A percentile compares a stretch with the other conserved stretches of the same genome.
Evolutionary conservation across 495 filamentous ascomycete genomes (phyloP).

Genomic region (Aspergillus carlsbadensis): DNA sequence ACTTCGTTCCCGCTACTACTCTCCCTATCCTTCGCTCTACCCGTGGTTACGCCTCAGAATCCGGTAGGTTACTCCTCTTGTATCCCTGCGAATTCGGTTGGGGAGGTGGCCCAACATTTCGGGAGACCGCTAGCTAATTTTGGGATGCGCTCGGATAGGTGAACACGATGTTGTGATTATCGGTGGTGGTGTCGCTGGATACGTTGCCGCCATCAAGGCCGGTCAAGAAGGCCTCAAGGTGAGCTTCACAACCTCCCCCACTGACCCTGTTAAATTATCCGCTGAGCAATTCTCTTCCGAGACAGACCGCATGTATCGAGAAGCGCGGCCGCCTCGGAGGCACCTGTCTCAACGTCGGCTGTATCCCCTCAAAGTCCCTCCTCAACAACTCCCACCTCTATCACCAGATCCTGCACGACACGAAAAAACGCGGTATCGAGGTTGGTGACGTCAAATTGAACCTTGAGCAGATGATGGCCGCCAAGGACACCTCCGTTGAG

Average conservation of each 20-base stretch:
- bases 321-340: conserved; percentile 94
- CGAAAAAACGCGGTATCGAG: conserved; percentile 93
- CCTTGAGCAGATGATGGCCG: conserved; percentile 93
- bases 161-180: conserved; percentile 93
- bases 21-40: conserved; percentile 55
- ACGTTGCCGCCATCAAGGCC: conserved; percentile 98
- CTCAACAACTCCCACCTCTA: conserved; percentile 99
- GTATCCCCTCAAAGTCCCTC: conserved; percentile 98
- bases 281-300: conserved; percentile 10
- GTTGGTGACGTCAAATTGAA: conserved; percentile 97
- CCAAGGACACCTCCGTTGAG: conserved; percentile 87
- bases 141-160: conserved; percentile 49
- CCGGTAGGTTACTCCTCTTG: conserved; percentile 55
- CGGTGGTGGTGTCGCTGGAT: conserved; percentile 96
- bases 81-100: not conserved
- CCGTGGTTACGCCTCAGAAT: conserved; percentile 75
- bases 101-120: conserved; percentile 17
- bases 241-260: conserved; percentile 19
- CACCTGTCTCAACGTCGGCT: conserved; percentile 98
- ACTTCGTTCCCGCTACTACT: conserved; percentile 55
- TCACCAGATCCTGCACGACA: conserved; percentile 96
- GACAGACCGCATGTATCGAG: conserved; percentile 93
- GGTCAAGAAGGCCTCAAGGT: conserved; percentile 98
- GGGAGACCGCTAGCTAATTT: conserved; percentile 20
- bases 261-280: conserved; percentile 10